These are phyloP conservation scores for Noccaea bulbosa DNA, from an alignment of 345 rosid genomes.

Conservation along the genomic window DNA sequence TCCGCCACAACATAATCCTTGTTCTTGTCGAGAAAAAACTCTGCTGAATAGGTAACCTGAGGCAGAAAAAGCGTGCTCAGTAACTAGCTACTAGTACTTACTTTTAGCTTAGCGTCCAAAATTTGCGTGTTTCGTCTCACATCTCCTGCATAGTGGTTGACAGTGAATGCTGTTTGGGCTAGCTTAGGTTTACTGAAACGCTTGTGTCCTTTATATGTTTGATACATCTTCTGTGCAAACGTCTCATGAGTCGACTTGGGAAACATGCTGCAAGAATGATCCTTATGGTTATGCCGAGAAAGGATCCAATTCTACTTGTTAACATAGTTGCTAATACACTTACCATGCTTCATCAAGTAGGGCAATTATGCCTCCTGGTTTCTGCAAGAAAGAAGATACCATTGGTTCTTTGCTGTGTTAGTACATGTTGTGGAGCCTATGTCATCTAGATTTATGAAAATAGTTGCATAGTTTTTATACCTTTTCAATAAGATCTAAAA, in stretches of 20 bases:
- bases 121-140: slow-evolving; percentile 44
- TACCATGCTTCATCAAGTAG: slow-evolving; percentile 86
- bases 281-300: slow-evolving; percentile 12
- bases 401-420: slow-evolving; percentile 9
- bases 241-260: slow-evolving; percentile 87
- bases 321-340: slow-evolving; percentile 27
- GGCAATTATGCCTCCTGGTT: slow-evolving; percentile 82
- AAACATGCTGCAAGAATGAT: slow-evolving; percentile 64
- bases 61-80: slow-evolving; percentile 25
- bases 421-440: slow-evolving; percentile 7
- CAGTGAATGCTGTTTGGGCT: slow-evolving; percentile 71
- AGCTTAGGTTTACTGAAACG: slow-evolving; percentile 82
- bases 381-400: slow-evolving; percentile 51
- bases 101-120: slow-evolving; percentile 17
- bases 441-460: slow-evolving; percentile 11
- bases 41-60: slow-evolving; percentile 73
- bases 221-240: slow-evolving; percentile 79
- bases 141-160: slow-evolving; percentile 81
- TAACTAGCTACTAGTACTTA: slow-evolving; percentile 32
- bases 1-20: slow-evolving; percentile 82
- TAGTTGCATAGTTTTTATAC: slow-evolving; percentile 37
- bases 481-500: slow-evolving; percentile 77
- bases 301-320: slow-evolving; percentile 14
- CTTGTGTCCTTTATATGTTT: slow-evolving; percentile 69
- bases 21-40: slow-evolving; percentile 76